phyloP scores from a whole-genome alignment of 179 eudicot genomes.

The Gypsophila paniculata region DNA sequence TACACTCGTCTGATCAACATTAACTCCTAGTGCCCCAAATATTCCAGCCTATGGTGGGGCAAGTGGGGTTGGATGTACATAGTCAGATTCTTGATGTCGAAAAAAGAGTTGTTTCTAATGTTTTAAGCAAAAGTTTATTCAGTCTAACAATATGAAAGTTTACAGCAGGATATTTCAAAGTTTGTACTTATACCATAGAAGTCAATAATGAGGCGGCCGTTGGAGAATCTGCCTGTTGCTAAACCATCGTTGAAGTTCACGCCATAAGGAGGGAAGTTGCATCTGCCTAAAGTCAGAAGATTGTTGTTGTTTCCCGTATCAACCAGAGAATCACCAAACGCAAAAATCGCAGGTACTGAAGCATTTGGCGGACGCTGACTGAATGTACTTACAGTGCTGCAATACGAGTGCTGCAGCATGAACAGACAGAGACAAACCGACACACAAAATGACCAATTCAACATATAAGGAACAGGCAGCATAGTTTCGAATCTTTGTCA shows the following conservation, averaged over 20 bases:
- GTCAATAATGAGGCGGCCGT: constrained; percentile 20
- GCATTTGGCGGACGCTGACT: neutral
- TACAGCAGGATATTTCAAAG: neutral
- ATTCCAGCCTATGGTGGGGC: neutral
- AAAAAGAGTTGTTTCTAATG: neutral
- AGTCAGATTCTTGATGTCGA: neutral
- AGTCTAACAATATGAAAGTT: neutral
- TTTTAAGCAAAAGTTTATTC: too few relatives aligned
- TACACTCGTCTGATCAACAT: neutral
- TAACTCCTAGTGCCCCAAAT: neutral
- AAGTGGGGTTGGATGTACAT: neutral
- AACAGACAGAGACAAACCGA: neutral
- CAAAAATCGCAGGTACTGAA: constrained; percentile 18
- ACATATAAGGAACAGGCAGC: neutral
- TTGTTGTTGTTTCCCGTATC: constrained; percentile 20
- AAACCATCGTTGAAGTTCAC: constrained; percentile 12
- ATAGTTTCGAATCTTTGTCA: neutral
- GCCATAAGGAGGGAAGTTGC: constrained; percentile 21
- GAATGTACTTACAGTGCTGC: neutral
- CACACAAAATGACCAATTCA: neutral
- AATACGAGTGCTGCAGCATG: constrained; percentile 10
- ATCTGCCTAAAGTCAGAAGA: constrained; percentile 17
- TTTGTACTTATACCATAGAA: constrained; percentile 15
- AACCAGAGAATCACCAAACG: constrained; percentile 17
- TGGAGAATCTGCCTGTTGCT: constrained; percentile 22